Percentiles rank a stretch among this genome's conserved stretches.
Conservation (phyloP, 2,329 filamentous ascomycete genomes). For the Aspergillus versicolor region DNA sequence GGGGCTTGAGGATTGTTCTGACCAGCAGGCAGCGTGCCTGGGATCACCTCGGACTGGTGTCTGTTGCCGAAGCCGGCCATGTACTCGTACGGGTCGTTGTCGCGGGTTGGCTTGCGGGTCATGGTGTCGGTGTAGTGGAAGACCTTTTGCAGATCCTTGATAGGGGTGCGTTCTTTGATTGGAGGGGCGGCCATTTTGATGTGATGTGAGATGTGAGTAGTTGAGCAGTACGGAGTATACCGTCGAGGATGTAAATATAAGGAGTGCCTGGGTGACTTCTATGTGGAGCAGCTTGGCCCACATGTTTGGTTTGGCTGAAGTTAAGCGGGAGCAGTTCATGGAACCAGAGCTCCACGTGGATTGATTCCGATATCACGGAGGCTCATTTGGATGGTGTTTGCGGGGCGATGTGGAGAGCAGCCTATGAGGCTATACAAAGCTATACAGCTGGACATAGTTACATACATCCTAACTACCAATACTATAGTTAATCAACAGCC, state of each 20-base stretch:
- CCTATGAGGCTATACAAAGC: background rate
- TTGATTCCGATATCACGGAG: background rate
- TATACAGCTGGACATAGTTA: too few species aligned
- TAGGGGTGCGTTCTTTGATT: slow-evolving; percentile 19
- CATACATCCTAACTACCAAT: background rate
- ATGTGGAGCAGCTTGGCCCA: background rate
- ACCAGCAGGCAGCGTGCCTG: slow-evolving; percentile 30
- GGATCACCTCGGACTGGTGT: slow-evolving; percentile 34
- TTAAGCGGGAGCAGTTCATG: background rate
- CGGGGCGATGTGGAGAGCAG: background rate
- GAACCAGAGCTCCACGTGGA: background rate
- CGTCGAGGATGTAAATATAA: background rate
- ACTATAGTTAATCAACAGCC: slow-evolving; percentile 5
- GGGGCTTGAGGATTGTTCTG: slow-evolving; percentile 34
- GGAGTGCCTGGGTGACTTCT: background rate
- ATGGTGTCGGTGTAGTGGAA: slow-evolving; percentile 32
- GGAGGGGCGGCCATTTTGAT: slow-evolving; percentile 12
- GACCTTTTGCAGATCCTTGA: slow-evolving; percentile 29
- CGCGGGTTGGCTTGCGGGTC: slow-evolving; percentile 28
- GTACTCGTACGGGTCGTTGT: slow-evolving; percentile 32
- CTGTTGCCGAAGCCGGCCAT: slow-evolving; percentile 30
- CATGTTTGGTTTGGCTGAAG: background rate
- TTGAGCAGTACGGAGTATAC: background rate
- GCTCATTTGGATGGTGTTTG: background rate
- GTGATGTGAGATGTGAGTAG: too few species aligned